Conservation (phyloP, 2,329 filamentous ascomycete genomes). For the Ceratocystis eucalypticola region DNA sequence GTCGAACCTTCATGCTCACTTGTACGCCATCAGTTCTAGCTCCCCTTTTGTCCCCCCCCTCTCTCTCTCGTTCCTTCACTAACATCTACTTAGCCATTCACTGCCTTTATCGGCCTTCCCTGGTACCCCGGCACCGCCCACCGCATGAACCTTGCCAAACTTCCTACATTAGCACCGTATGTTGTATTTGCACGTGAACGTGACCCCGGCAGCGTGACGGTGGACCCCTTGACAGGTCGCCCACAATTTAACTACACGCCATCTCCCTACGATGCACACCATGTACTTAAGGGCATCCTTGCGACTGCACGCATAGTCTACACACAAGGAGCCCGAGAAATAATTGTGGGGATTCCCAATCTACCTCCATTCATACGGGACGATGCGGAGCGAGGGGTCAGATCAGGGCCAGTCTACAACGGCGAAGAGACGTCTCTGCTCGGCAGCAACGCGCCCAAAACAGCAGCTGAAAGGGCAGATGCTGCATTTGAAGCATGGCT, state of each 20-base stretch:
- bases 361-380: conserved; percentile 46
- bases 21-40: conserved; percentile 27
- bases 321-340: conserved; percentile 66
- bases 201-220: conserved; percentile 57
- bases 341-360: conserved; percentile 51
- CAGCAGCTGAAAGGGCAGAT: conserved; percentile 39
- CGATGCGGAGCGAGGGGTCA: conserved; percentile 9
- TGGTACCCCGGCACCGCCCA: conserved; percentile 17
- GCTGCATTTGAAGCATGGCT: conserved; percentile 50
- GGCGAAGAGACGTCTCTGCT: background rate
- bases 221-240: conserved; percentile 52
- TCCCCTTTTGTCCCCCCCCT: conserved; percentile 20
- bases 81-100: background rate
- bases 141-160: background rate
- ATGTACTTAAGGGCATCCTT: conserved; percentile 58
- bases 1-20: conserved; percentile 64
- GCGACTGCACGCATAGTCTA: conserved; percentile 65
- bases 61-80: background rate
- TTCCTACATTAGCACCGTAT: conserved; percentile 39
- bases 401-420: conserved; percentile 16
- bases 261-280: conserved; percentile 56
- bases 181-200: conserved; percentile 57
- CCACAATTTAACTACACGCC: conserved; percentile 56
- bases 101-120: background rate
- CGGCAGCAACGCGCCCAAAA: background rate